phyloP scores from a whole-genome alignment of 2,329 filamentous ascomycete genomes.

The Microascus cirrosus region DNA sequence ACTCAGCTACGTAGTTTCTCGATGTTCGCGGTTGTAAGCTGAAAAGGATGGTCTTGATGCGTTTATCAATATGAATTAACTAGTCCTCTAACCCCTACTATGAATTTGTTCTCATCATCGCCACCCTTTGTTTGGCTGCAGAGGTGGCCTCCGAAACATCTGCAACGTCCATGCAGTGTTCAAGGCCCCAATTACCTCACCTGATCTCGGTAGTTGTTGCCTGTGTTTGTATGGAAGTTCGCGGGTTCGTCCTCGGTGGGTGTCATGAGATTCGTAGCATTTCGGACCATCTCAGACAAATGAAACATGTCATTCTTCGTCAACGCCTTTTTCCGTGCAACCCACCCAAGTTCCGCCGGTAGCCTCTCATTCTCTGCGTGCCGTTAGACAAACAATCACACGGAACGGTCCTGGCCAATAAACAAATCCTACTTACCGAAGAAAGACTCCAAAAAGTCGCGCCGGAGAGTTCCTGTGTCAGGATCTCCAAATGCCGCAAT shows the following conservation, averaged over 20 bases:
- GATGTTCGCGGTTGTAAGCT: background rate
- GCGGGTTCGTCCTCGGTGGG: background rate
- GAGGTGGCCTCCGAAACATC: too few species aligned
- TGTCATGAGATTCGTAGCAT: background rate
- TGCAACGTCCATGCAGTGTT: too few species aligned
- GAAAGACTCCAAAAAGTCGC: slow-evolving; percentile 29
- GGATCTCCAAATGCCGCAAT: slow-evolving; percentile 38
- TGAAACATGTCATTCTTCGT: background rate
- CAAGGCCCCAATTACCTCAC: background rate
- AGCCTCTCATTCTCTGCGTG: background rate
- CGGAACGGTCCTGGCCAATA: background rate
- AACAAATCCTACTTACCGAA: slow-evolving; percentile 23
- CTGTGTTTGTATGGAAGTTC: too few species aligned
- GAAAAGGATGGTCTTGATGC: background rate
- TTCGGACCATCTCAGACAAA: background rate
- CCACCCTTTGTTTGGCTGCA: background rate
- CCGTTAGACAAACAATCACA: background rate
- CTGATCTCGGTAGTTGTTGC: background rate
- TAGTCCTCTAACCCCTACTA: background rate
- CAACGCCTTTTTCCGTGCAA: background rate
- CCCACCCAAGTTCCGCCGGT: background rate
- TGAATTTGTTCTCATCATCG: background rate
- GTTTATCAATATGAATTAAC: background rate
- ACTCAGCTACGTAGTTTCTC: slow-evolving; percentile 14
- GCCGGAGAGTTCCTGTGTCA: slow-evolving; percentile 23